phyloP scores from a whole-genome alignment of 164 flowering plant species.

The Buxus sempervirens region DNA sequence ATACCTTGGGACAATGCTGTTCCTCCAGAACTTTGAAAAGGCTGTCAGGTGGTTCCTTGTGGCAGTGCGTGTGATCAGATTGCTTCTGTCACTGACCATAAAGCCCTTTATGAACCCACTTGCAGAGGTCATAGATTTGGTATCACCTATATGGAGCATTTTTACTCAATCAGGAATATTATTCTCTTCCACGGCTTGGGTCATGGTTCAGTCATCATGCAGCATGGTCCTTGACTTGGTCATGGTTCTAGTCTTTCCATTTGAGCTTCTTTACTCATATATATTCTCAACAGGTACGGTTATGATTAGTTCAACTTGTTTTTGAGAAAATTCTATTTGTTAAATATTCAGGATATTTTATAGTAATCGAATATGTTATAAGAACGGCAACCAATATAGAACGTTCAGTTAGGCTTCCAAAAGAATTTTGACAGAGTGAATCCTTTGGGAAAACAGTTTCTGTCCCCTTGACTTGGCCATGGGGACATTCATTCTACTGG shows the following conservation, averaged over 20 bases:
- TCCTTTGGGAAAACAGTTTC: no score
- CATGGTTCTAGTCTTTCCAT: conserved; percentile 23
- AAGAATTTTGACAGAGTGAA: no score
- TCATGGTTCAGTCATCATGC: conserved; percentile 18
- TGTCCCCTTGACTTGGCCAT: no score
- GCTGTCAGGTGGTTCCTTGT: conserved; percentile 23
- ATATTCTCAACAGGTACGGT: conserved; percentile 22
- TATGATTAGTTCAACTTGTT: not conserved
- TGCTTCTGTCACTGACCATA: conserved; percentile 12
- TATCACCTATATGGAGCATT: conserved; percentile 24
- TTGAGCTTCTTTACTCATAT: conserved; percentile 21
- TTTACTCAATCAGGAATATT: conserved; percentile 13
- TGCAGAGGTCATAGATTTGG: conserved; percentile 15
- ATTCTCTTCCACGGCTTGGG: conserved; percentile 13
- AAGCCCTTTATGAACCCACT: conserved; percentile 26
- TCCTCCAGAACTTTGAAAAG: conserved; percentile 30
- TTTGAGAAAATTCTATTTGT: not conserved
- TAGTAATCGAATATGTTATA: not conserved
- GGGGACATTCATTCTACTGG: no score
- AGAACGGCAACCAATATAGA: not conserved
- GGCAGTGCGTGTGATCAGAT: conserved; percentile 10
- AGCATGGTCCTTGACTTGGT: conserved; percentile 13
- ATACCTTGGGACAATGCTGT: conserved; percentile 34
- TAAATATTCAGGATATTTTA: not conserved
- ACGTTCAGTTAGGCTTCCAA: no score